Conservation (phyloP, 2,329 filamentous ascomycete genomes). For the Ophiostoma piceae region DNA sequence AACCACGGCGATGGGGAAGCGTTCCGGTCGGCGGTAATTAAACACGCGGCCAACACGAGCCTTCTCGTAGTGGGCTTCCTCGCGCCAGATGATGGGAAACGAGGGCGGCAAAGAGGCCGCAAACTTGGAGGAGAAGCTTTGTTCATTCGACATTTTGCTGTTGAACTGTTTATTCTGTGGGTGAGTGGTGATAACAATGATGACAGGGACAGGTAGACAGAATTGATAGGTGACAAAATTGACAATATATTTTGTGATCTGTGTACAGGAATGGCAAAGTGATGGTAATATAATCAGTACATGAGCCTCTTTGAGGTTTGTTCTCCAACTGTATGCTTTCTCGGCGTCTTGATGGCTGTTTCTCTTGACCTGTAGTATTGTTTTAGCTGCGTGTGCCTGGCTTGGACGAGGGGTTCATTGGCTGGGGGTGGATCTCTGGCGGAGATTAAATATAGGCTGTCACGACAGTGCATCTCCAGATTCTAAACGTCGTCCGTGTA, state of each 20-base stretch:
- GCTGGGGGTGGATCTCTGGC: neutral
- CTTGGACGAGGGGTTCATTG: neutral
- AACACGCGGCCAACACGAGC: conserved; percentile 37
- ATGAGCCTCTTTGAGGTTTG: conserved; percentile 7
- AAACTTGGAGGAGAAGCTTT: neutral
- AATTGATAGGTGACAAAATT: neutral
- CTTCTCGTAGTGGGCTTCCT: conserved; percentile 20
- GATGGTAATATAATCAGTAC: conserved; percentile 12
- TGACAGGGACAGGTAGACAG: neutral
- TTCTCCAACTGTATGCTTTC: neutral
- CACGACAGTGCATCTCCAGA: neutral
- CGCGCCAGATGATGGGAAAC: conserved; percentile 25
- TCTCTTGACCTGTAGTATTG: neutral
- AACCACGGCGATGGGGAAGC: conserved; percentile 41
- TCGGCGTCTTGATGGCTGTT: neutral
- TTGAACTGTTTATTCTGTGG: neutral
- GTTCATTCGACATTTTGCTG: neutral
- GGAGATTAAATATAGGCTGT: neutral
- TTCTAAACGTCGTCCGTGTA: neutral
- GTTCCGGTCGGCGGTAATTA: conserved; percentile 37
- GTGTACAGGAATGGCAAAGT: neutral
- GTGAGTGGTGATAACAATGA: neutral
- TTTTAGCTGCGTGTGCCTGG: neutral
- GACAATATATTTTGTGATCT: neutral
- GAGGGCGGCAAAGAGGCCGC: conserved; percentile 15